Conservation (phyloP, 179 eudicot species). For the Camellia oleifera region DNA sequence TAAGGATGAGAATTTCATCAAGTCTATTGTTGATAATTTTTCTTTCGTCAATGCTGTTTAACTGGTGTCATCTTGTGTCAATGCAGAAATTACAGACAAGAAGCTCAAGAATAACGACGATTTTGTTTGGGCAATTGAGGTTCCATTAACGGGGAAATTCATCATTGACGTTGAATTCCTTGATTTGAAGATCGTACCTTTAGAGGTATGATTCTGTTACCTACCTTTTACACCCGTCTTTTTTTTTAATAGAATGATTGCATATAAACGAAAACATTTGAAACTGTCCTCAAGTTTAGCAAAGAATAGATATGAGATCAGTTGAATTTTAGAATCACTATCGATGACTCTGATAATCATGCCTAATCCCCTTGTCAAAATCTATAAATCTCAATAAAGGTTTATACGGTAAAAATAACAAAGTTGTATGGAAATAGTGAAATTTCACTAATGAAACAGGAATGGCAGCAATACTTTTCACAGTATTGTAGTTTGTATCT, state of each 20-base stretch:
- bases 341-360: not conserved
- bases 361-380: not conserved
- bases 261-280: not conserved
- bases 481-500: too few species aligned
- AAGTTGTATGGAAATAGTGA: too few species aligned
- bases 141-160: conserved; percentile 71
- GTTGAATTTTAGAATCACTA: not conserved
- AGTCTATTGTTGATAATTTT: not conserved
- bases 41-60: not conserved
- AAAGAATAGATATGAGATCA: not conserved
- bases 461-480: too few species aligned
- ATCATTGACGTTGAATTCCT: conserved; percentile 89
- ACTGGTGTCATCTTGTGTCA: not conserved
- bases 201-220: conserved; percentile 42
- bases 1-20: not conserved
- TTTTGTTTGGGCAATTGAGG: conserved; percentile 80
- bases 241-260: too few species aligned
- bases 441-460: too few species aligned
- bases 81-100: conserved; percentile 70
- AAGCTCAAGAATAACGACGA: conserved; percentile 71
- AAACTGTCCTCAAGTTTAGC: not conserved
- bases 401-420: not conserved
- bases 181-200: conserved; percentile 62
- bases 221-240: not conserved
- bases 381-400: not conserved